Base-by-base conservation (phyloP, 176 grass and related monocot species). In the Aegilops sharonensis region DNA sequence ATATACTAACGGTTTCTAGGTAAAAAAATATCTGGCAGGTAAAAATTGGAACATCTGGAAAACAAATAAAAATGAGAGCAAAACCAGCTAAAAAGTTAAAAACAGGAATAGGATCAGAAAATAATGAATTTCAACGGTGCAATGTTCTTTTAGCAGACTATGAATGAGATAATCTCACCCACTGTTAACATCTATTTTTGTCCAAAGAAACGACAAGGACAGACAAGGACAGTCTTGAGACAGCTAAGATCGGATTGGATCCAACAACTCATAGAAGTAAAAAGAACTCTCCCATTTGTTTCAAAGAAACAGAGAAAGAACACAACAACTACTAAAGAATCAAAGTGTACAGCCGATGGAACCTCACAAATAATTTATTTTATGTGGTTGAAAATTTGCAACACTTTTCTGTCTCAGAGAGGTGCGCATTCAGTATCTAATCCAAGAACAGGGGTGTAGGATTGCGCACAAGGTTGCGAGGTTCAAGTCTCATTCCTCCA, bases 261-360 rank as follows among this genome's bases (percentile, higher is more conserved):
- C 31, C 17, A 64, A 52, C 27, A 7, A 54, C n/a, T 64, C 32
- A 20, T 32, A 85, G 13, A 72, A 79, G 47, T 50, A 84, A 80
- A 80, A 36, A 27, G 37, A 68, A 60, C 13, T 27, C 11, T 37
- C 17, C 31, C 20, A 25, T 3, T 74, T 56, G 18, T 64, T 79
- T 36, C 27, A 72, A 54, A 76, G 20, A 81, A 89, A 83, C 20
- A 61, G 15, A 32, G 17, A 60, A 42, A 64, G n/a, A 77, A 76
- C 34, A 86, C 29, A 21, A 69, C 42, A 67, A 40, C 18, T n/a
- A 72, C 5, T 18, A 6, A 54, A 83, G 23, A 30, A 64, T 78
- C n/a, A 24, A 65, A 85, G 56, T 5, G 18, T 34, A 78, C 1
- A 48, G 37, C 21, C 62, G 67, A 77, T 59, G 37, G 3, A 86